Evolutionary conservation across 768 basidiomycete species (phyloP), one percentile per base, ranked within the genome.

Genomic region (Lactarius hatsudake): DNA sequence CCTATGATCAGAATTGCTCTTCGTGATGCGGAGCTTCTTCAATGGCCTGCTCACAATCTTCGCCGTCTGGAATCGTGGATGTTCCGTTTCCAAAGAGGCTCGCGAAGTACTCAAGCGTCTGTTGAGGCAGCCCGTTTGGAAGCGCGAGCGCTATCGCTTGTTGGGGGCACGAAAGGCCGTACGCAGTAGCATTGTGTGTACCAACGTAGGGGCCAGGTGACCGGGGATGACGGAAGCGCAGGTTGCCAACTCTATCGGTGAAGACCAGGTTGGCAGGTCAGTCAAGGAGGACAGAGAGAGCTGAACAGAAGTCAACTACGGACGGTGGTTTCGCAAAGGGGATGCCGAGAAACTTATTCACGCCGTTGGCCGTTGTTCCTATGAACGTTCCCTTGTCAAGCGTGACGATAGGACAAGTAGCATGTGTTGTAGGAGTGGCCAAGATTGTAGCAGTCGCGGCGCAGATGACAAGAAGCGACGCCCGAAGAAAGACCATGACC

Each of bases 321-420:
- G 71, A 81, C 79, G 78, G 78, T 40, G 79, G 76, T 26, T 75
- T 71, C 5, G 80, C 78, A 42, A 77, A 82, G 0, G 78, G 81
- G 9, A 82, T 79, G 10, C 81, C 81, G 0, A 81, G 73, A 63
- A 78, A 82, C 32, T 71, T 65, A 6, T 70, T 69, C 0, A 76
- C 70, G 30, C 65, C 68, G 12, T 74, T 74, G 1, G 69, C 68
- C 7, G 71, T 30, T 0, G 71, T 13, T 1, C 79, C 79, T 30
- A 68, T 71, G 55, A 78, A 75, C 1, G 71, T 73, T 2, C 75
- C 78, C 7, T 61, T 64, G 32, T 75, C 72, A 12, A 79, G 75
- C 18, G 45, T 66, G 26, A 77, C 76, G 12, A 58, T 71, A 40
- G 67, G 66, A 26, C 2, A 6, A 7, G 36, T 36, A 7, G 61